Evolutionary conservation across 2,329 filamentous ascomycete species (phyloP).

Genomic region (Claviceps cyperi): DNA sequence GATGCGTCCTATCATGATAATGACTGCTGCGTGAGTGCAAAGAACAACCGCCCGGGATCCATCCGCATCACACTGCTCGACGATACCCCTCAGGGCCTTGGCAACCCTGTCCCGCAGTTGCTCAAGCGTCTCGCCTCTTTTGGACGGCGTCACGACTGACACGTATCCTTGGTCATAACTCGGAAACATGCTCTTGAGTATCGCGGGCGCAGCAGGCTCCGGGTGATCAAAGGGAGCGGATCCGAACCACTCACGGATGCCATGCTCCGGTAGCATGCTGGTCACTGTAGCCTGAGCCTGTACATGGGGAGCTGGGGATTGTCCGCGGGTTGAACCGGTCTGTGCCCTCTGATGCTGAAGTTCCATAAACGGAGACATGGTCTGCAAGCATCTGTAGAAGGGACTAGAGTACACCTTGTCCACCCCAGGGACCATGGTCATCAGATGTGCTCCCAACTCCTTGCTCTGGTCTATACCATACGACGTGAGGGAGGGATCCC

Average conservation of each 20-base stretch:
- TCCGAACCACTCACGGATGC: constrained; percentile 81
- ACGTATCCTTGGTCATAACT: constrained; percentile 41
- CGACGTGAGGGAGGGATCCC: constrained; percentile 74
- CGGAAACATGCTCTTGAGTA: constrained; percentile 55
- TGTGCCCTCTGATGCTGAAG: constrained; percentile 18
- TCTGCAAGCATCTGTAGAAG: constrained; percentile 80
- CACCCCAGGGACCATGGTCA: constrained; percentile 48
- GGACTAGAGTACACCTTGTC: constrained; percentile 71
- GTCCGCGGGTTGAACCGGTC: background rate
- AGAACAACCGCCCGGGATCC: constrained; percentile 59
- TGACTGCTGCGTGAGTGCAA: constrained; percentile 77
- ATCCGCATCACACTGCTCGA: constrained; percentile 57
- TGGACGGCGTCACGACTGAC: constrained; percentile 51
- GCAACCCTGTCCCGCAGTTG: constrained; percentile 71
- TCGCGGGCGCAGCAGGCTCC: constrained; percentile 48
- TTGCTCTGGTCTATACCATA: constrained; percentile 74
- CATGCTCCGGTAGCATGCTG: constrained; percentile 40
- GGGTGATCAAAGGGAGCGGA: constrained; percentile 76
- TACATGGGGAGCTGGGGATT: background rate
- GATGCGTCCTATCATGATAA: constrained; percentile 74
- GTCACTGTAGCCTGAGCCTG: constrained; percentile 8
- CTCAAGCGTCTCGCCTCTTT: constrained; percentile 62
- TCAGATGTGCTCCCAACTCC: constrained; percentile 57
- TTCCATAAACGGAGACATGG: constrained; percentile 54
- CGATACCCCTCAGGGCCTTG: constrained; percentile 52